Evolutionary conservation across 345 rosid species (phyloP), one percentile per base, ranked within the genome.

Genomic region (Ricinus communis): DNA sequence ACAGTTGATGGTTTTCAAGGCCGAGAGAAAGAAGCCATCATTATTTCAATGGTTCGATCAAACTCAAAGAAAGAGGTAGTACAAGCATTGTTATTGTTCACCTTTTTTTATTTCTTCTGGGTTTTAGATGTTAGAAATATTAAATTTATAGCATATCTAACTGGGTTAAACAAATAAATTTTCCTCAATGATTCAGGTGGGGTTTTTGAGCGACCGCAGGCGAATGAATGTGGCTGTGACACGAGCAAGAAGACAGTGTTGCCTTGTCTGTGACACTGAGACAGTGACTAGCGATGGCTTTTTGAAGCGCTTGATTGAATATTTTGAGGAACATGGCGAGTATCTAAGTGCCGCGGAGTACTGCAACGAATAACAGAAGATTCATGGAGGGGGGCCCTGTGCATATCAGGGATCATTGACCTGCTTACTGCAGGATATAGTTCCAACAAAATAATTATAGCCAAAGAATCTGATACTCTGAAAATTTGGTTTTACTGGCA

Each of bases 1-100:
- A 94, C 97, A 0, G 99, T 95, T 73, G 99, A 95, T 77, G 99
- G 97, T 52, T 95, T 95, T 74, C 99, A 92, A 80, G 99, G 99
- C 53, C 87, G 97, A 65, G 99, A 92, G 82, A 92, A 95, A 83
- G 99, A 92, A 84, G 93, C 97, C 19, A 87, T 95, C 43, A 87
- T 95, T 58, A 92, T 92, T 65, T 95, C 99, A 38, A 95, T 92
- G 97, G 99, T 92, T 75, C 85, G 98, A 49, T 95, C 98, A 24
- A 95, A 92, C 66, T 81, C 99, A 18, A 90, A 87, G 84, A 87
- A 85, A 71, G 97, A 95, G 85, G 97, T 90, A 79, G 8, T 70
- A 28, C 69, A 66, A 57, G 61, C 74, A 59, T 45, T 62, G 30
- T 1, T 38, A 15, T 15, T 43, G 50, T 59, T 18, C 0, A 14